Evolutionary conservation across 2,329 filamentous ascomycete genomes (phyloP), one percentile per base, ranked within the genome.

Genomic region (Xylariaceae sp.): DNA sequence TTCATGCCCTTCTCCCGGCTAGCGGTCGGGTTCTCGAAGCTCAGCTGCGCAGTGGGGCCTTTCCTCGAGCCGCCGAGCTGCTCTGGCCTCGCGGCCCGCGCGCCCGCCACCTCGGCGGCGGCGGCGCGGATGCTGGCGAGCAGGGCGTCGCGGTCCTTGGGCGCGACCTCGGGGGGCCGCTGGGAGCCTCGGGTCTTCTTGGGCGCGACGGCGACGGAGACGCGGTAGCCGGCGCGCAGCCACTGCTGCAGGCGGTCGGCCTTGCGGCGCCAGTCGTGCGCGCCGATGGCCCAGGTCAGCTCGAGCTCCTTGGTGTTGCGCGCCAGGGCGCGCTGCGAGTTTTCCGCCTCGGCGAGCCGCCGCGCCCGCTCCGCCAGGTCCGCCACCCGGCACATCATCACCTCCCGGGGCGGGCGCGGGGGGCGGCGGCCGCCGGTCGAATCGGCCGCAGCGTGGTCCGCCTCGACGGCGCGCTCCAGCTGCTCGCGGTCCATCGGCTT

Each of bases 231-330:
- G 56, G 86, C 85, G 7, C 56, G 63, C 53, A 95, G 53, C 53
- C 94, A 94, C 34, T 63, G 68, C 40, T 61, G 61, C 49, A 90
- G 56, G 61, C 77, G 75, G 50, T 72, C 72, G 56, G 92, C 55
- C 52, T 80, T 75, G 55, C 84, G 80, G n/a, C 62, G 62, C 33
- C 94, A 57, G 63, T 95, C 89, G 53, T 90, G 74, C 10, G 59
- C 53, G 40, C 78, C 79, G 50, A 94, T 93, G 21, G 81, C 79
- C 89, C 89, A 96, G 57, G 87, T 90, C 48, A 96, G 49, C 61
- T 95, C 89, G n/a, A 95, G 58, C 53, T 81, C 80, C 63, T 95
- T 95, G 12, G 59, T 53, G 44, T 65, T 68, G 22, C 62, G 50
- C 14, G 63, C 62, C 43, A 60, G 64, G 40, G 66, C 59, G 40